Evolutionary conservation across 2,329 filamentous ascomycete species (phyloP), one percentile per base, ranked within the genome.

Genomic region (Fusarium zealandicum): DNA sequence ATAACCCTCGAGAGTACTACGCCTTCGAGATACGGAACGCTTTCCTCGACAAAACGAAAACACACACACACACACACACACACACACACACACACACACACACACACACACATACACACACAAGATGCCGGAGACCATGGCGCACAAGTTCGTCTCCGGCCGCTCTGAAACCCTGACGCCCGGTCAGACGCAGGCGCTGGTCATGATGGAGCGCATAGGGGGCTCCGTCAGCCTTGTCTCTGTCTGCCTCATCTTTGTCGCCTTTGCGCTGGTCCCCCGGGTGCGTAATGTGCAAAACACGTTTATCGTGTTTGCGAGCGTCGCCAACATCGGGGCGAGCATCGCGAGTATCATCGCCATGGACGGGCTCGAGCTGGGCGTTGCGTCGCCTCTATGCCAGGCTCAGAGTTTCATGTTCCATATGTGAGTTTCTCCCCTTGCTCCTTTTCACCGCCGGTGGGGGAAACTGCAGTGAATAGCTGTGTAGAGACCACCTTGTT

Each of bases 331-430:
- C 5, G 82, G 82, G 2, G 83, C 83, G 11, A 83, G 83, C 61
- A 74, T 81, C 36, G 90, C 87, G 10, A 91, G 89, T 40, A 76
- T 92, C 20, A 90, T 93, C 40, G 88, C 87, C 6, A 83, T 85
- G 49, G 82, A 85, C 13, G 89, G 87, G 1, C 78, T 92, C 33
- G 67, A 73, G 2, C 74, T 74, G 30, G 85, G 85, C 1, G 73
- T 77, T 16, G 70, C 74, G 0, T 84, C 82, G 25, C 67, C 80
- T 2, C 73, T 93, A 6, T 95, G 84, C 63, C 82, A 84, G 65
- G 75, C 79, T 0, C 83, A 86, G 67, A 81, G 81, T 7, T 85
- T 86, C 63, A 65, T 86, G 48, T 80, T 91, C 62, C 84, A 90
- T 69, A 87, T 90, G 75, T 90, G 80, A 72, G 88, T 38, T 36